phyloP scores from a whole-genome alignment of 2,329 filamentous ascomycete genomes.

The Fusarium sp. region DNA sequence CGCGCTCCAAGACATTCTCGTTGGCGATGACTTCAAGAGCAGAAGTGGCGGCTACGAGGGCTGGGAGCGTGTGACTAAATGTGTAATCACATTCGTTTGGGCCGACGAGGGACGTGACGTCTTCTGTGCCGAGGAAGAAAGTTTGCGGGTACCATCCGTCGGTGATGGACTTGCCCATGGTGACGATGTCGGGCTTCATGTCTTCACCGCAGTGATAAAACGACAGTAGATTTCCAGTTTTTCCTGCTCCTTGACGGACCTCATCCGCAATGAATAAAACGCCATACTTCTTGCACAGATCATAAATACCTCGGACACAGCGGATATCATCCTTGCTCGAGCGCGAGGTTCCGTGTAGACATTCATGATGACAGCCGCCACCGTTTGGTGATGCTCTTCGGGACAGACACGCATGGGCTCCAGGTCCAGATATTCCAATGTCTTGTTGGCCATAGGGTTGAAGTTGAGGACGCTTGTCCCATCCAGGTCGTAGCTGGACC shows the following conservation, averaged over 20 bases:
- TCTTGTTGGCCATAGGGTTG: not conserved
- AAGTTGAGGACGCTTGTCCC: not conserved
- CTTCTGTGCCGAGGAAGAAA: not conserved
- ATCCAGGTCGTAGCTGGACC: not conserved
- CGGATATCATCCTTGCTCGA: slow-evolving; percentile 17
- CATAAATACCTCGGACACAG: slow-evolving; percentile 10
- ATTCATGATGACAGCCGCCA: slow-evolving; percentile 1
- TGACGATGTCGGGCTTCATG: slow-evolving; percentile 38
- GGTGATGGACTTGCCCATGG: slow-evolving; percentile 38
- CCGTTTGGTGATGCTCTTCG: not conserved
- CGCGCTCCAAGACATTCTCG: not conserved
- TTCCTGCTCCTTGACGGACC: slow-evolving; percentile 37
- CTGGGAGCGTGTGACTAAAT: not conserved
- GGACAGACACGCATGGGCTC: not conserved
- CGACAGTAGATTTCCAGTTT: slow-evolving; percentile 41
- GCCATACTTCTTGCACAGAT: slow-evolving; percentile 30
- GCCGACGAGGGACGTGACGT: not conserved
- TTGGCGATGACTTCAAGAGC: not conserved
- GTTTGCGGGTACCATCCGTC: slow-evolving; percentile 28
- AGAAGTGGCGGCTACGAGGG: not conserved
- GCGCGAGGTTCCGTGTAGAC: not conserved
- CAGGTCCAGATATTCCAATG: not conserved
- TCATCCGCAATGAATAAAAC: slow-evolving; percentile 43
- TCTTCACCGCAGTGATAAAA: slow-evolving; percentile 36
- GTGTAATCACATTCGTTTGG: not conserved